Evolutionary conservation across 148 eudicot genomes (phyloP).

Genomic region (Nyssa sinensis): DNA sequence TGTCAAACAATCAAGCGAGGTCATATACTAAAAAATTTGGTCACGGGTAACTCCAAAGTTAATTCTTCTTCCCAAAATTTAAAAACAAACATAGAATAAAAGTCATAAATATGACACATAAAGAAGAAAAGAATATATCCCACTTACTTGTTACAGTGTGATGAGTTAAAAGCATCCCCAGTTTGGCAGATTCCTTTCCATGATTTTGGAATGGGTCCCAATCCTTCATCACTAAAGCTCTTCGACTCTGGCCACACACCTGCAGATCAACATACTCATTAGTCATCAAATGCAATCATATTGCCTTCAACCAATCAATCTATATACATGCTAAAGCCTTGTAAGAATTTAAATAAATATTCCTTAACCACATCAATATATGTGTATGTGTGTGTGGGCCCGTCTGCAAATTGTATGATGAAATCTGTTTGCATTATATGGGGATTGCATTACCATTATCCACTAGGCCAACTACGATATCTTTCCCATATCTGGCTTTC

Average conservation of each 20-base stretch:
- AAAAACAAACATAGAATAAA: background rate
- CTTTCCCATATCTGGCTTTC: slow-evolving; percentile 63
- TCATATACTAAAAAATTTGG: background rate
- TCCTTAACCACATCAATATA: background rate
- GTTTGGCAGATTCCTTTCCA: slow-evolving; percentile 94
- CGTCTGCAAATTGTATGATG: too few species aligned
- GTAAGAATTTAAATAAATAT: background rate
- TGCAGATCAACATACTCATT: slow-evolving; percentile 20
- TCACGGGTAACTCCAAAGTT: background rate
- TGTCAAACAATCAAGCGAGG: background rate
- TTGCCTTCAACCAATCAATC: background rate
- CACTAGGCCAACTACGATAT: slow-evolving; percentile 67
- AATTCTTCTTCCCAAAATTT: background rate
- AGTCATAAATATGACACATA: background rate
- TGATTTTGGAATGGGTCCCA: slow-evolving; percentile 69
- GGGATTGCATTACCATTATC: slow-evolving; percentile 53
- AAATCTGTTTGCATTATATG: too few species aligned
- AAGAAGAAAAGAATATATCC: background rate
- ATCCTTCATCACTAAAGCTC: slow-evolving; percentile 68
- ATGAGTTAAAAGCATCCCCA: slow-evolving; percentile 62
- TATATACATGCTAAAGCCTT: background rate
- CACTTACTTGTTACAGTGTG: slow-evolving; percentile 76
- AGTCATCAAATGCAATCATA: slow-evolving; percentile 1
- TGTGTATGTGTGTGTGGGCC: background rate
- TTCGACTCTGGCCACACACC: slow-evolving; percentile 93